Evolutionary conservation across 345 rosid species (phyloP).

Genomic region (Eucalyptus camaldulensis): DNA sequence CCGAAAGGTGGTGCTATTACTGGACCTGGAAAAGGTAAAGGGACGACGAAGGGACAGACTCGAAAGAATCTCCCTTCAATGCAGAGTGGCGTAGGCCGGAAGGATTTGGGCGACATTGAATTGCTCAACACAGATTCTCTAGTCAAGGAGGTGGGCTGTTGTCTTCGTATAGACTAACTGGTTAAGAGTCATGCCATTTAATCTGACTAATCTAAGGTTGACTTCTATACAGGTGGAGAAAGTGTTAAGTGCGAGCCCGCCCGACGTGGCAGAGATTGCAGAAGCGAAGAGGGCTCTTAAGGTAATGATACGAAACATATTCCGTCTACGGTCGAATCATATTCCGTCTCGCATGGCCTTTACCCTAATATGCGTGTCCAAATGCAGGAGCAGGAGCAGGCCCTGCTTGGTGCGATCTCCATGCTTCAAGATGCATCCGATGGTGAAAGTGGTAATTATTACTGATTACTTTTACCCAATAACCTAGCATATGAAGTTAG

Average conservation of each 20-base stretch:
- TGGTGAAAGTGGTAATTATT: constrained; percentile 96
- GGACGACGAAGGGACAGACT: constrained; percentile 32
- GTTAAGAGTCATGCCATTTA: neutral
- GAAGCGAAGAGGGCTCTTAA: constrained; percentile 79
- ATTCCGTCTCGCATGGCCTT: neutral
- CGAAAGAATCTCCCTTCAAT: constrained; percentile 37
- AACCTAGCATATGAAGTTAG: neutral
- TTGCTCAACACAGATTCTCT: constrained; percentile 84
- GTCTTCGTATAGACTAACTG: neutral
- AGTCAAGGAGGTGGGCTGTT: constrained; percentile 63
- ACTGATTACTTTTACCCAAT: constrained; percentile 34
- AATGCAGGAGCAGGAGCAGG: constrained; percentile 82
- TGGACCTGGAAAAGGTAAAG: constrained; percentile 78
- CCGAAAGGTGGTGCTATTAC: constrained; percentile 52
- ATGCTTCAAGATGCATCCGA: constrained; percentile 93
- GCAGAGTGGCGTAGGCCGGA: constrained; percentile 70
- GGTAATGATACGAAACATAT: constrained; percentile 24
- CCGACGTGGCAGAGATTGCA: constrained; percentile 64
- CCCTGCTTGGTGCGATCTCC: constrained; percentile 80
- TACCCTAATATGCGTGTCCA: neutral
- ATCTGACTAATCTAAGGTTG: neutral
- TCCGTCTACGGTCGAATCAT: neutral
- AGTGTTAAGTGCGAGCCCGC: constrained; percentile 54
- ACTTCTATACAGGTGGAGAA: constrained; percentile 56
- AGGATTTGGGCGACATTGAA: constrained; percentile 77